These are phyloP conservation scores for Asterionellopsis glacialis DNA, from an alignment of 108 stramenopile species.

Conservation along the genomic window DNA sequence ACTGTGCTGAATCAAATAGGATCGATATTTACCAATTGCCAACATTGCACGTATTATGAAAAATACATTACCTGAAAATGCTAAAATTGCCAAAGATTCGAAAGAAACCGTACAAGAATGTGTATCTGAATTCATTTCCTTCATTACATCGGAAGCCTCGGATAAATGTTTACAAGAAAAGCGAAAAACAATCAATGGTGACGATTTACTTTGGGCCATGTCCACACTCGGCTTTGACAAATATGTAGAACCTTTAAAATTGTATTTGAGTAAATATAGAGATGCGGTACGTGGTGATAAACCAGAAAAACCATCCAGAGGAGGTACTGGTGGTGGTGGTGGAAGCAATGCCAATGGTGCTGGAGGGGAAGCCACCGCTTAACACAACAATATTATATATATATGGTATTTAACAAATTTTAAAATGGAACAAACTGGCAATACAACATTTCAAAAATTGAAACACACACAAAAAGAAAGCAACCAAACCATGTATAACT, in stretches of 20 bases:
- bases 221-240: constrained; percentile 98
- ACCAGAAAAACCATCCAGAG: constrained; percentile 41
- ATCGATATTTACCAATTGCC: constrained; percentile 98
- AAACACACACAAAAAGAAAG: too few species aligned
- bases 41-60: constrained; percentile 99
- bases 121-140: constrained; percentile 99
- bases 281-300: constrained; percentile 90
- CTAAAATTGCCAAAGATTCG: constrained; percentile 99
- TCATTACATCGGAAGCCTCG: constrained; percentile 97
- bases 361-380: too few species aligned
- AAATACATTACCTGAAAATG: constrained; percentile 94
- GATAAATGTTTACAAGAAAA: constrained; percentile 99
- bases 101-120: constrained; percentile 99
- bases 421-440: too few species aligned
- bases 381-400: too few species aligned
- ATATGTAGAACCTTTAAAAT: constrained; percentile 97
- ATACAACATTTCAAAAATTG: too few species aligned
- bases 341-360: too few species aligned
- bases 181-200: constrained; percentile 99
- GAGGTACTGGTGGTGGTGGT: not conserved
- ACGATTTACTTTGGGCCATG: constrained; percentile 99
- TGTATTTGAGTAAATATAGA: constrained; percentile 95
- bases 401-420: too few species aligned
- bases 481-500: too few species aligned
- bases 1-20: too few species aligned